A percentile compares a stretch with the other conserved stretches of the same genome.
Evolutionary conservation across 2,329 filamentous ascomycete species (phyloP).

Genomic region (Diaporthe velutina): DNA sequence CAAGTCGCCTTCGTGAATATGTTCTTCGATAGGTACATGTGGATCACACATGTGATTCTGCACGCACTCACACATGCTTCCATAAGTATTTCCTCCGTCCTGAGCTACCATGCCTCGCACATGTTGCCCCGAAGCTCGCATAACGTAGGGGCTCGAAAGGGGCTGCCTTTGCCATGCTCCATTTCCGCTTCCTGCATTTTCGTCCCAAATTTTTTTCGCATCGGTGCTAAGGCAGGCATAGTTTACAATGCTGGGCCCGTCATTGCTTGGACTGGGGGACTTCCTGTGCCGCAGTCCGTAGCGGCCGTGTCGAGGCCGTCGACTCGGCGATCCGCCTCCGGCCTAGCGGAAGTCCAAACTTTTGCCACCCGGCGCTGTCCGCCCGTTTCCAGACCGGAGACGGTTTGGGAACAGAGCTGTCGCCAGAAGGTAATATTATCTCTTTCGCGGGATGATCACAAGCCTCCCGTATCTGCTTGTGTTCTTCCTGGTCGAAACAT

Average conservation of each 20-base stretch:
- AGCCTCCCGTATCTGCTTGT: slow-evolving; percentile 9
- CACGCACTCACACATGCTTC: neutral
- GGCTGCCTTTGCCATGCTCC: too few relatives aligned
- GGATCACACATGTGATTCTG: neutral
- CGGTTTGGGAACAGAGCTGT: neutral
- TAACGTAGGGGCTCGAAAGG: neutral
- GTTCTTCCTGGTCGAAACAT: slow-evolving; percentile 33
- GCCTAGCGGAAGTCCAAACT: slow-evolving; percentile 23
- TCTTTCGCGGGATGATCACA: slow-evolving; percentile 33
- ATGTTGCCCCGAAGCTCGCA: neutral
- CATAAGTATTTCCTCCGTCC: neutral
- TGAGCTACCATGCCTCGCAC: neutral
- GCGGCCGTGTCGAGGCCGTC: slow-evolving; percentile 30
- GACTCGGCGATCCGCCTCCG: slow-evolving; percentile 23
- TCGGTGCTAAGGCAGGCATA: neutral
- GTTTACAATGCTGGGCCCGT: neutral
- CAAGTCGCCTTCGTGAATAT: neutral
- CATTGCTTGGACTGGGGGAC: neutral
- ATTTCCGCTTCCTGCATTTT: neutral
- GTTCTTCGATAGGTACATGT: neutral
- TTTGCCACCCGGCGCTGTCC: neutral
- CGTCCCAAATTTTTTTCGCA: neutral
- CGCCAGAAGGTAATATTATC: neutral
- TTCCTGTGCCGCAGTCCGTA: slow-evolving; percentile 15
- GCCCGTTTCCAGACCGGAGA: slow-evolving; percentile 4